Conservation (phyloP, 768 basidiomycete species). For the Naganishia kalamii region DNA sequence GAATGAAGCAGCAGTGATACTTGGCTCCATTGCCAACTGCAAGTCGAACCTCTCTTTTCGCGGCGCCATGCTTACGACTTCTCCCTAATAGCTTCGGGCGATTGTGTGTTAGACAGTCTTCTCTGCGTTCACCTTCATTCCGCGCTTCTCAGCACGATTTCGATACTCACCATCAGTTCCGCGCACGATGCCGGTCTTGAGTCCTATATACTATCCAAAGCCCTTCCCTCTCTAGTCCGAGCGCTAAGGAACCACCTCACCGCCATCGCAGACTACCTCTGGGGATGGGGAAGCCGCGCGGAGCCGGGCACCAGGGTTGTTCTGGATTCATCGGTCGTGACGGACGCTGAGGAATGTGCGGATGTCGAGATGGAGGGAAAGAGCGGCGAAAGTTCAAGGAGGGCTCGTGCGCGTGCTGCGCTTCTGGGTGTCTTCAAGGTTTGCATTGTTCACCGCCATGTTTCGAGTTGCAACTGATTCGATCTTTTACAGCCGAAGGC, state of each 20-base stretch:
- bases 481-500: conserved; percentile 25
- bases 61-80: background rate
- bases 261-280: conserved; percentile 39
- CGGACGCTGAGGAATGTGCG: background rate
- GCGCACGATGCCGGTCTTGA: background rate
- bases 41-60: background rate
- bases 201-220: conserved; percentile 13
- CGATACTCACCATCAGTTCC: conserved; percentile 26
- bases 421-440: conserved; percentile 33
- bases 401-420: conserved; percentile 20
- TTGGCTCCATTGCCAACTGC: conserved; percentile 43
- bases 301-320: background rate
- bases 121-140: conserved; percentile 34
- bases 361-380: conserved; percentile 15
- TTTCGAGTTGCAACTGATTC: background rate
- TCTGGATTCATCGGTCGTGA: background rate
- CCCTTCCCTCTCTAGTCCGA: conserved; percentile 34
- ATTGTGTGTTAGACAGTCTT: conserved; percentile 19
- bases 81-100: conserved; percentile 5
- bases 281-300: conserved; percentile 28
- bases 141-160: conserved; percentile 29
- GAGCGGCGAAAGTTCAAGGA: conserved; percentile 16
- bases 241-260: conserved; percentile 40
- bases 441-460: background rate
- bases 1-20: conserved; percentile 39